Conservation (phyloP, 768 basidiomycete genomes). For the Leccinum ochraceum region DNA sequence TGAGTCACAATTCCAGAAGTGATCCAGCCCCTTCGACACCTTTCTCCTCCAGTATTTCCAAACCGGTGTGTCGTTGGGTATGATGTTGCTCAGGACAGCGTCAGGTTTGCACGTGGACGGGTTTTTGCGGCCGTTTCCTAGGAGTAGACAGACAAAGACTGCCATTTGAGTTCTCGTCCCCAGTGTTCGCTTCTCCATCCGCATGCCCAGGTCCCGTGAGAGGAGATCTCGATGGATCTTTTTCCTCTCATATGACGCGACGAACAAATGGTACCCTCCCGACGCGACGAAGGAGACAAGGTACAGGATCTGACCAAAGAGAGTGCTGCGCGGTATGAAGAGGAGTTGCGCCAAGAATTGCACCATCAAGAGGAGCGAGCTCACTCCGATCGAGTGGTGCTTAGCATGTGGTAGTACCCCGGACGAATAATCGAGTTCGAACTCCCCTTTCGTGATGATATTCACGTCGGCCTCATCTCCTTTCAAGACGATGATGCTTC, state of each 20-base stretch:
- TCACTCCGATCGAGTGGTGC: constrained; percentile 20
- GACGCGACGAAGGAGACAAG: constrained; percentile 32
- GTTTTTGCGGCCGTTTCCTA: constrained; percentile 12
- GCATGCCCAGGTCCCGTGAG: constrained; percentile 5
- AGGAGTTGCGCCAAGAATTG: constrained; percentile 36
- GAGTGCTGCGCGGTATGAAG: constrained; percentile 28
- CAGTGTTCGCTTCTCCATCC: constrained; percentile 14
- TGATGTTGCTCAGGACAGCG: constrained; percentile 13
- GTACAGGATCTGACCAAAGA: constrained; percentile 37
- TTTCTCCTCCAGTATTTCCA: constrained; percentile 31
- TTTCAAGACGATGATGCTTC: constrained; percentile 27
- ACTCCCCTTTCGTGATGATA: constrained; percentile 33
- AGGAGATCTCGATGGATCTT: constrained; percentile 22
- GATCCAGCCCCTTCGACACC: constrained; percentile 19
- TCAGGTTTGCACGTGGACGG: constrained; percentile 5
- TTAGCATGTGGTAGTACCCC: constrained; percentile 7
- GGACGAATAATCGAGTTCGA: constrained; percentile 27
- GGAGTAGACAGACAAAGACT: constrained; percentile 26
- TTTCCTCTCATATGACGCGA: constrained; percentile 35
- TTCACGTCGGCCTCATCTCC: constrained; percentile 32
- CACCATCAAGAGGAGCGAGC: constrained; percentile 27
- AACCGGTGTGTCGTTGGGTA: constrained; percentile 32
- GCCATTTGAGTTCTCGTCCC: constrained; percentile 33
- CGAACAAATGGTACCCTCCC: constrained; percentile 33
- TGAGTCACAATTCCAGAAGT: constrained; percentile 9